Evolutionary conservation across 2,329 filamentous ascomycete genomes (phyloP).

Genomic region (Beauveria bassiana): DNA sequence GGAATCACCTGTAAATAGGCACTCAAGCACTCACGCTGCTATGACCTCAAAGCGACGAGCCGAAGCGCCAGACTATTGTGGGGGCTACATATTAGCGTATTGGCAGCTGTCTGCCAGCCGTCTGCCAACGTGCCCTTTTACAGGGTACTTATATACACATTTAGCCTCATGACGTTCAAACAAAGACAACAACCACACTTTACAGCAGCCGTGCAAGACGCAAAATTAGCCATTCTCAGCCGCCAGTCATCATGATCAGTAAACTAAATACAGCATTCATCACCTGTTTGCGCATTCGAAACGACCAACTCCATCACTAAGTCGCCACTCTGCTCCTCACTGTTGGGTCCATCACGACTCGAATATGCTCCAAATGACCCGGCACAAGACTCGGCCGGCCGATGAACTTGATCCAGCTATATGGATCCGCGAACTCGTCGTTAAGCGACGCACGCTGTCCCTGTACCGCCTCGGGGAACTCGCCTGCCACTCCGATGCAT

Average conservation of each 20-base stretch:
- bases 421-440: constrained; percentile 10
- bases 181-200: background rate
- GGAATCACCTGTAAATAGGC: no score
- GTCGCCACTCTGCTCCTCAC: background rate
- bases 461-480: constrained; percentile 10
- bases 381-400: constrained; percentile 4
- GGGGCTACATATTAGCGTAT: background rate
- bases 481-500: constrained; percentile 9
- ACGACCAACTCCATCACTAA: background rate
- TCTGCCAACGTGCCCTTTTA: background rate
- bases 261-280: background rate
- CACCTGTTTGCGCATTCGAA: background rate
- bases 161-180: background rate
- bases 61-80: background rate
- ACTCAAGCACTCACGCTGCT: no score
- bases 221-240: background rate
- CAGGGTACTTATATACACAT: background rate
- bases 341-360: constrained; percentile 5
- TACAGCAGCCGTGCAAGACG: background rate
- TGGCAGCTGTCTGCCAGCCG: background rate
- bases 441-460: constrained; percentile 2
- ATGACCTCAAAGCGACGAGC: no score
- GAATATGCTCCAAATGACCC: constrained; percentile 2
- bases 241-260: background rate
- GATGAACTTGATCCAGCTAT: constrained; percentile 11